Percentiles rank a stretch among this genome's conserved stretches.
phyloP scores from a whole-genome alignment of 2,329 filamentous ascomycete species.

The Didymella pomorum region DNA sequence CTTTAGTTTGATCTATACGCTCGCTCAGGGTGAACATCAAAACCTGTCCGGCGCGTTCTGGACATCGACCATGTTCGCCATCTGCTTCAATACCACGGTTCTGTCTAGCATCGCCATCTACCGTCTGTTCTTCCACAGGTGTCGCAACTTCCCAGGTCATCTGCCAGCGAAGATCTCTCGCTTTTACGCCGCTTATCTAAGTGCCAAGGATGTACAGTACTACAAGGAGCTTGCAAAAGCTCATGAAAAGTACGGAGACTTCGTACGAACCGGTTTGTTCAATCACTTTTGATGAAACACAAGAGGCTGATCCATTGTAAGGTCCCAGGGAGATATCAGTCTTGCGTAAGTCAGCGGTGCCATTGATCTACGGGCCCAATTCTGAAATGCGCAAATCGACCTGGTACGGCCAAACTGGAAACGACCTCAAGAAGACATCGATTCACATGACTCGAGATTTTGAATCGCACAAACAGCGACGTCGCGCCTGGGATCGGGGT shows the following conservation, averaged over 20 bases:
- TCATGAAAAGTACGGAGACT: not conserved
- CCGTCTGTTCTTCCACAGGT: not conserved
- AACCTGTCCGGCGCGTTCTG: not conserved
- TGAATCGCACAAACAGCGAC: slow-evolving; percentile 30
- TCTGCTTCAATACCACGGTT: not conserved
- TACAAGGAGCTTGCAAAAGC: not conserved
- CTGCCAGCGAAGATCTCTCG: not conserved
- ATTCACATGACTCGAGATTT: slow-evolving; percentile 37
- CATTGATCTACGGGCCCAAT: slow-evolving; percentile 24
- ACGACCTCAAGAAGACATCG: slow-evolving; percentile 30
- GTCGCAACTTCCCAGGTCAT: not conserved
- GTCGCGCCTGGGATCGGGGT: slow-evolving; percentile 40
- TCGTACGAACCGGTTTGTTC: not conserved
- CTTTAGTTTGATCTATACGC: not conserved
- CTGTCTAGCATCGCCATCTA: not conserved
- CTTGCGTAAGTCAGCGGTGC: not conserved
- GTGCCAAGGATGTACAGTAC: not conserved
- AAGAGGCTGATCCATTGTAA: not conserved
- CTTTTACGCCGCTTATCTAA: not conserved
- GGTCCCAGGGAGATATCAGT: not conserved
- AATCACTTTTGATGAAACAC: not conserved
- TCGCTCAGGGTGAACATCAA: not conserved
- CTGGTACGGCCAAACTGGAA: slow-evolving; percentile 37
- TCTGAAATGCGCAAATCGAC: slow-evolving; percentile 37
- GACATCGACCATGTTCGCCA: not conserved